Conservation (phyloP, 805 yeast species). For the Suhomyces emberorum region DNA sequence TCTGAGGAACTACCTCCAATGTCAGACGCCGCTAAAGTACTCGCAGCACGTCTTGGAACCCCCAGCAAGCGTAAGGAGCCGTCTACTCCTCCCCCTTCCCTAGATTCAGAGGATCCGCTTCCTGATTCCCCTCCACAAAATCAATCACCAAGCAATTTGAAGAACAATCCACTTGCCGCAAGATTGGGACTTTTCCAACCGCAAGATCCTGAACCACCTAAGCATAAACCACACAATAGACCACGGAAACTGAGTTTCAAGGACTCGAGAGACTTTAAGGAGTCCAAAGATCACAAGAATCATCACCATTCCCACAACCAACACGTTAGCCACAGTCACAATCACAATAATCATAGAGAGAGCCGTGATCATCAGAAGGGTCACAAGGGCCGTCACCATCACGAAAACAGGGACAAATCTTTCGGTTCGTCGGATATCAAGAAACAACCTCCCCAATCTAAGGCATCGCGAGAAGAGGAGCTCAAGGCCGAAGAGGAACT, state of each 20-base stretch:
- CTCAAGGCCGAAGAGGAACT: conserved; percentile 18
- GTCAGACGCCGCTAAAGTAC: conserved; percentile 29
- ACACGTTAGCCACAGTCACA: no score
- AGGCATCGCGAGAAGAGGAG: conserved; percentile 2
- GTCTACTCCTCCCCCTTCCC: neutral
- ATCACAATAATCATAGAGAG: no score
- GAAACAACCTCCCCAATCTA: neutral
- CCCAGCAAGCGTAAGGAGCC: neutral
- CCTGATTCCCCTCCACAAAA: neutral
- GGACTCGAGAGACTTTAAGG: no score
- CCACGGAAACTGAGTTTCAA: no score
- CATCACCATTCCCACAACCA: neutral
- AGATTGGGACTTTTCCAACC: no score
- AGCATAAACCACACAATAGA: no score
- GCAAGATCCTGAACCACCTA: no score
- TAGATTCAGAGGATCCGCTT: neutral
- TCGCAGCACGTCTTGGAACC: conserved; percentile 29
- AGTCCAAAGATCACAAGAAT: neutral
- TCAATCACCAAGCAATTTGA: neutral
- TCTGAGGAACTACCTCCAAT: conserved; percentile 15
- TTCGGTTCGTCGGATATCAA: no score
- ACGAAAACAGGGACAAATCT: no score
- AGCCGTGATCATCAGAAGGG: no score
- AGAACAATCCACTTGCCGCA: neutral
- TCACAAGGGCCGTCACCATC: no score